Base-by-base conservation (phyloP, 208 protist genomes). In the Acanthamoeba rhysodes region DNA sequence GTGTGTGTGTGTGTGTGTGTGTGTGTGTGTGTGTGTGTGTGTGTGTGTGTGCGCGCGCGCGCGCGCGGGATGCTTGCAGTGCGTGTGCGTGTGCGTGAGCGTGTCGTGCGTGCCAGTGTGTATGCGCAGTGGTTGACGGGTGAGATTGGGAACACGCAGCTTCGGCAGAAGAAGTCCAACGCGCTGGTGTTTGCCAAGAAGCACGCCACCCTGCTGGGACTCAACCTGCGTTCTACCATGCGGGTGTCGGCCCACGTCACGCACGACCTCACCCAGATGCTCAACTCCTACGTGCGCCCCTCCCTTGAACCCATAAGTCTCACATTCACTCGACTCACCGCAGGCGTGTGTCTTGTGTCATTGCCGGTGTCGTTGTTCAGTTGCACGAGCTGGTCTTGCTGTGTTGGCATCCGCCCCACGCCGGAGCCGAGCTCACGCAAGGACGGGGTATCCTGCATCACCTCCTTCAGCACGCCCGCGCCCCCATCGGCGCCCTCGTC, bases 241-340 rank as follows among this genome's bases (percentile, higher is more conserved):
- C 74, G 74, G 20, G 74, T 82, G 74, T 82, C 74, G 41, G 74
- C 74, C 45, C 74, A 82, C 45, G 74, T 82, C 45, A n/a, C 74
- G 32, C 74, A 82, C 45, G 74, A 82, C 74, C 74, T 82, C 32
- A 82, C 74, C 45, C 20, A 82, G 3, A 45, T 53, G 74, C 34
- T 82, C 45, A 82, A 82, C 74, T 82, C 74, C 32, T 82, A 37
- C 37, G 74, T 82, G 5, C 74, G 34, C 37, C 20, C 2, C 45
- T 9, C 74, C 2, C 32, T 37, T 24, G 20, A 5, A 34, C 4
- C 9, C 64, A 16, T 8, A 9, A 18, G 64, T 34, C 20, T 9
- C 27, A 27, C 29, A 72, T 72, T 8, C 64, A 34, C 27, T 4
- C 7, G 29, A 72, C 20, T 34, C 7, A 18, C 5, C 64, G n/a